Conservation (phyloP, 2,329 filamentous ascomycete species). For the Fusarium bulbicola region DNA sequence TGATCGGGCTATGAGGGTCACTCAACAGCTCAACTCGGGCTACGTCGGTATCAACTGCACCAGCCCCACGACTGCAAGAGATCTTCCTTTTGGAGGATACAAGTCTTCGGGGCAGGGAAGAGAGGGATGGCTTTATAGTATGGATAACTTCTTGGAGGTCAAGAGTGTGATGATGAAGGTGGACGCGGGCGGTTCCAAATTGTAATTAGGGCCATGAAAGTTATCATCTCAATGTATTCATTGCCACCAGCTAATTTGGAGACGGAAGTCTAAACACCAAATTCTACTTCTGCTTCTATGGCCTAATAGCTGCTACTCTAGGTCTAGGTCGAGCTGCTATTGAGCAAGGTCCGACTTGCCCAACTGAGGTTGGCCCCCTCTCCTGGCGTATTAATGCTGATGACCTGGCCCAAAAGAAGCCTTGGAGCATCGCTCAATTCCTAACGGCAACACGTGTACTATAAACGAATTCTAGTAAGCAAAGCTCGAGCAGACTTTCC, state of each 20-base stretch:
- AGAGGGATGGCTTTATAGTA: constrained; percentile 23
- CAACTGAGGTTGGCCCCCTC: too few relatives aligned
- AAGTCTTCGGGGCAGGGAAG: constrained; percentile 23
- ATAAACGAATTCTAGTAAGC: background rate
- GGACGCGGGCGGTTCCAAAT: background rate
- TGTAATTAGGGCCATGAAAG: background rate
- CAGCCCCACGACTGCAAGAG: constrained; percentile 31
- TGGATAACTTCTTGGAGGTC: constrained; percentile 34
- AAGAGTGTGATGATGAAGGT: constrained; percentile 38
- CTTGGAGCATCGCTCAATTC: too few relatives aligned
- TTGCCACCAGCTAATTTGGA: background rate
- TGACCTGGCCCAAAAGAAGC: too few relatives aligned
- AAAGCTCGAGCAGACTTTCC: background rate
- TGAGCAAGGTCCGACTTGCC: too few relatives aligned
- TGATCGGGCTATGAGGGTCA: constrained; percentile 53
- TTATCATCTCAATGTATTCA: too few relatives aligned
- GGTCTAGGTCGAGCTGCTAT: too few relatives aligned
- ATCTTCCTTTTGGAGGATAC: constrained; percentile 32
- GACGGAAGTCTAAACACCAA: too few relatives aligned
- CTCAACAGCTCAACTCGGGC: constrained; percentile 65
- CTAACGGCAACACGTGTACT: too few relatives aligned
- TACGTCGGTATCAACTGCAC: constrained; percentile 66
- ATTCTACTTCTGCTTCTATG: too few relatives aligned
- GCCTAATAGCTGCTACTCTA: too few relatives aligned
- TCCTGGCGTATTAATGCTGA: too few relatives aligned